These are phyloP conservation scores for Globisporangium solare DNA, from an alignment of 352 stramenopile species.

Conservation along the genomic window DNA sequence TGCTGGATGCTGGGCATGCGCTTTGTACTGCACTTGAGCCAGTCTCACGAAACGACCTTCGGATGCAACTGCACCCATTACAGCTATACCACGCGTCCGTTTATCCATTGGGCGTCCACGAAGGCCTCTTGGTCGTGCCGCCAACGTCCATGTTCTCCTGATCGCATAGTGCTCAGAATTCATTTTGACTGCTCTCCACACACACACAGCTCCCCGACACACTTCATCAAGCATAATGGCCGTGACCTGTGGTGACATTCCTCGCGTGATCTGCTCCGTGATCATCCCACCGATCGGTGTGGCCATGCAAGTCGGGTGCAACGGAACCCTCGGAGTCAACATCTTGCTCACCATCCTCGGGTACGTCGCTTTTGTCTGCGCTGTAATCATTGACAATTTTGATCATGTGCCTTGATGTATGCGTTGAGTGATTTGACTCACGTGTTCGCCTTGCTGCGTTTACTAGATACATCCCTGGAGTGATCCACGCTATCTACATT, in stretches of 20 bases:
- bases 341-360: slow-evolving; percentile 45
- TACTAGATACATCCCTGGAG: slow-evolving; percentile 53
- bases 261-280: slow-evolving; percentile 53
- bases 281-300: slow-evolving; percentile 23
- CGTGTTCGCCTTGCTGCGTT: not conserved
- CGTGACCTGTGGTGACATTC: slow-evolving; percentile 59
- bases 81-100: too few species aligned
- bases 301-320: too few species aligned
- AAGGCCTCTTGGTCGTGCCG: not conserved
- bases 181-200: not conserved
- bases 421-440: not conserved
- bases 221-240: slow-evolving; percentile 23
- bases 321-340: slow-evolving; percentile 33
- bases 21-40: not conserved
- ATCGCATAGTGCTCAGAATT: not conserved
- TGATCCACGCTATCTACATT: slow-evolving; percentile 77
- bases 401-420: not conserved
- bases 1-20: not conserved
- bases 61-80: too few species aligned
- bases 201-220: not conserved
- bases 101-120: not conserved
- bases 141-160: not conserved
- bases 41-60: not conserved
- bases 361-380: slow-evolving; percentile 43
- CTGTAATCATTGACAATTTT: slow-evolving; percentile 15